Percentiles rank a stretch among this genome's conserved stretches.
Conservation (phyloP, 2,329 filamentous ascomycete species). For the Aspergillus fumigatus region DNA sequence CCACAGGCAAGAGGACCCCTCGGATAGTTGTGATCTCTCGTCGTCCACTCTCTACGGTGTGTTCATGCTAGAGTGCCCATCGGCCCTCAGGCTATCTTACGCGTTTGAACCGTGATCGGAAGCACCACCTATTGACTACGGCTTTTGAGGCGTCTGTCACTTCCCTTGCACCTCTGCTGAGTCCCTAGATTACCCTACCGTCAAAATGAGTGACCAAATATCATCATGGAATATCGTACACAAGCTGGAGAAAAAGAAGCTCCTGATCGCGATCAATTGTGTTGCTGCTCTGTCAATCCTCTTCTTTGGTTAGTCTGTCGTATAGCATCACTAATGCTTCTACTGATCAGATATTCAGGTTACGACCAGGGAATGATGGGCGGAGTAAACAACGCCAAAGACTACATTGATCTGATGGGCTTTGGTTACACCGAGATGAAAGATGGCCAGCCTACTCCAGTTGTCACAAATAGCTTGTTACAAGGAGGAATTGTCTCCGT, state of each 20-base stretch:
- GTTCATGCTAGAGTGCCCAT: background rate
- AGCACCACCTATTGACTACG: background rate
- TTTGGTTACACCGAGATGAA: conserved; percentile 56
- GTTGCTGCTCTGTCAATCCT: conserved; percentile 63
- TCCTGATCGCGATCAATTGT: conserved; percentile 59
- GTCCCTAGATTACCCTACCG: background rate
- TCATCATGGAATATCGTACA: conserved; percentile 48
- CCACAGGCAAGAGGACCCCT: background rate
- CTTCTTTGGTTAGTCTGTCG: conserved; percentile 51
- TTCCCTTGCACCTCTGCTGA: background rate
- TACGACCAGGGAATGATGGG: conserved; percentile 56
- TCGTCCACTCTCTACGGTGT: background rate
- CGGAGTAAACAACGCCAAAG: conserved; percentile 61
- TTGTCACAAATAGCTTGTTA: conserved; percentile 56
- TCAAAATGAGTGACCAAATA: conserved; percentile 36
- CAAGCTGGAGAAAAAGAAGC: conserved; percentile 50
- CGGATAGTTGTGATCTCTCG: background rate
- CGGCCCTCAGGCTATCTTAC: background rate
- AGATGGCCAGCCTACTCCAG: conserved; percentile 42
- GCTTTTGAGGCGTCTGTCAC: background rate
- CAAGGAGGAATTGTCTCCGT: conserved; percentile 60
- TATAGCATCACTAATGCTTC: background rate
- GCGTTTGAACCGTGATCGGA: background rate
- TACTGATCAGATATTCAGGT: background rate
- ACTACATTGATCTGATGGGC: conserved; percentile 62